phyloP scores from a whole-genome alignment of 768 basidiomycete genomes.

The Kwoniella sp. region DNA sequence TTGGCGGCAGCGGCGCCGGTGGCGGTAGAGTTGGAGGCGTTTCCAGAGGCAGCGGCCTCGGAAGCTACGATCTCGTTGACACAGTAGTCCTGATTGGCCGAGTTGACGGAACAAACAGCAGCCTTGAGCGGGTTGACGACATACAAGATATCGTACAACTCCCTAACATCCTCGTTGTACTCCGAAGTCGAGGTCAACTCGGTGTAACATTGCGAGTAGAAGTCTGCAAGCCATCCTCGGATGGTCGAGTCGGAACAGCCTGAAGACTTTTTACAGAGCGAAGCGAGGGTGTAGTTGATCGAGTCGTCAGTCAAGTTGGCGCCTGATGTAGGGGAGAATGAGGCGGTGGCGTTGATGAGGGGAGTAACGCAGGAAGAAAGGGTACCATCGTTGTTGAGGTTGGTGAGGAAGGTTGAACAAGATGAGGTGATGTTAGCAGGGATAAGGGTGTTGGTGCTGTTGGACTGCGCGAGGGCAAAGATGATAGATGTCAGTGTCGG shows the following conservation, averaged over 20 bases:
- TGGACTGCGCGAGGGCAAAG: conserved; percentile 1
- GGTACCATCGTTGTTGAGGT: conserved; percentile 64
- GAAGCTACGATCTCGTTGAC: conserved; percentile 58
- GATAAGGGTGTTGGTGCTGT: conserved; percentile 60
- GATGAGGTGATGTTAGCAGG: conserved; percentile 65
- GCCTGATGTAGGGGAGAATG: conserved; percentile 59
- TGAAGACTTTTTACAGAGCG: conserved; percentile 61
- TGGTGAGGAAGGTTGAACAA: conserved; percentile 64
- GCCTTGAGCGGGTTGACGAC: conserved; percentile 65
- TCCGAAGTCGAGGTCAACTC: conserved; percentile 65
- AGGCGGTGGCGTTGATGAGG: conserved; percentile 61
- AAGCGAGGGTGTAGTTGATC: conserved; percentile 59
- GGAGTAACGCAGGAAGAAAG: conserved; percentile 59
- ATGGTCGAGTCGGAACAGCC: conserved; percentile 60
- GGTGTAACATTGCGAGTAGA: conserved; percentile 68
- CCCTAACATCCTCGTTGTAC: conserved; percentile 61
- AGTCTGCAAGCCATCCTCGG: conserved; percentile 66
- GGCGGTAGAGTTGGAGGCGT: conserved; percentile 29
- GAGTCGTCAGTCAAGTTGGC: conserved; percentile 55
- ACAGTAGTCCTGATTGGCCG: conserved; percentile 68
- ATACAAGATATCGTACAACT: conserved; percentile 80
- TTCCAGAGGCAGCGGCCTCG: conserved; percentile 34
- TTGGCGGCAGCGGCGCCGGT: conserved; percentile 60
- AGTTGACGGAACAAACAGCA: conserved; percentile 77
- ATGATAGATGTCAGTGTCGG: neutral